Percentiles rank a stretch among this genome's conserved stretches.
phyloP scores from a whole-genome alignment of 2,329 filamentous ascomycete species.

The Huntiella savannae region DNA sequence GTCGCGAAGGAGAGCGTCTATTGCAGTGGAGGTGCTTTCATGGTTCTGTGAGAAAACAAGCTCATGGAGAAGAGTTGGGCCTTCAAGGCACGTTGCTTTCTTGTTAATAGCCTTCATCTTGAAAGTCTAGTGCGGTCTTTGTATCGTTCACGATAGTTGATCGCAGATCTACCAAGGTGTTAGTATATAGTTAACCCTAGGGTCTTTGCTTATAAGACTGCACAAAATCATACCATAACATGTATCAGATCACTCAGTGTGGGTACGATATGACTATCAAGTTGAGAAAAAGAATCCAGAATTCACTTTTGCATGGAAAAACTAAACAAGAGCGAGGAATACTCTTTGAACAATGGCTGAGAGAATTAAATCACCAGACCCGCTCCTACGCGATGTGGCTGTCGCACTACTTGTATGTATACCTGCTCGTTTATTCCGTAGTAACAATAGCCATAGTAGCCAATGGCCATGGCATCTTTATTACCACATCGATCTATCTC shows the following conservation, averaged over 20 bases:
- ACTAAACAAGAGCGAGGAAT: no score
- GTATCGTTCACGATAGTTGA: not conserved
- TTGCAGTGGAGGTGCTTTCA: not conserved
- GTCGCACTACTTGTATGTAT: no score
- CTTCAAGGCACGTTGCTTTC: slow-evolving; percentile 21
- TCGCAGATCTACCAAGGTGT: not conserved
- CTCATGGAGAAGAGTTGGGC: slow-evolving; percentile 31
- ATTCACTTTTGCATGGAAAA: no score
- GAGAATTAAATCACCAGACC: no score
- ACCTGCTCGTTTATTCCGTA: no score
- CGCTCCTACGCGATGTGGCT: no score
- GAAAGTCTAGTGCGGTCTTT: not conserved
- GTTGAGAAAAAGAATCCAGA: no score
- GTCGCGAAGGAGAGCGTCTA: not conserved
- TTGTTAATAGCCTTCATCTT: slow-evolving; percentile 20
- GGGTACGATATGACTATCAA: no score
- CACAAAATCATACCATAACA: no score
- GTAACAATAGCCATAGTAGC: not conserved
- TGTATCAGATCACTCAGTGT: no score
- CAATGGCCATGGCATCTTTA: not conserved
- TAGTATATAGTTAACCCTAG: not conserved
- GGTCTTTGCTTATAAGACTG: not conserved
- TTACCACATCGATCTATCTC: not conserved
- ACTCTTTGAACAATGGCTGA: no score
- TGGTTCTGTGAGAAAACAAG: slow-evolving; percentile 28